Evolutionary conservation across 1,284 basidiomycete species (phyloP), one percentile per base, ranked within the genome.

Genomic region (Rhodotorula sp.): DNA sequence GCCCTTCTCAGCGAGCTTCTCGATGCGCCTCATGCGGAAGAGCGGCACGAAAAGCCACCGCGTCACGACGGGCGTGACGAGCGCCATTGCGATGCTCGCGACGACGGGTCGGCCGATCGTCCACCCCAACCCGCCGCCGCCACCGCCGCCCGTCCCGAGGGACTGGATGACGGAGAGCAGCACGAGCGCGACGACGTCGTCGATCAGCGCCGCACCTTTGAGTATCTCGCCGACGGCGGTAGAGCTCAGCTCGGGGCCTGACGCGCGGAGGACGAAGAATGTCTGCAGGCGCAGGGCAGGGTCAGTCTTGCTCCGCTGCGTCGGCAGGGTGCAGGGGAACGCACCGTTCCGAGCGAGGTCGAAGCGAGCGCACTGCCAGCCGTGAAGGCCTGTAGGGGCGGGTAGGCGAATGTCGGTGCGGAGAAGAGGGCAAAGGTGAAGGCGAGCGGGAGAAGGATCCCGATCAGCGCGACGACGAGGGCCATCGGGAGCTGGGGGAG

Each of bases 161-260:
- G 82, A 79, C 9, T 80, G 78, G 34, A 87, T 81, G 36, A 87
- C 81, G 36, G 84, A 82, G 17, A 84, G 82, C 44, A 88, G 82
- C 56, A 87, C 83, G 32, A 87, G 83, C 0, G 85, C 86, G 34
- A 86, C 79, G 17, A 87, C 83, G 76, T 87, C 86, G 78, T 87
- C 86, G 62, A 86, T 82, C 29, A 88, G 81, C 0, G 87, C 86
- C 0, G 86, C 86, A 48, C 82, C 83, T 32, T 85, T 81, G 25
- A 88, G 80, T 4, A 86, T 82, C 1, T 84, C 85, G 7, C 85
- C 86, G 1, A 87, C 81, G 34, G 83, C 80, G 1, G 85, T 85
- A 41, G 83, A 80, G 2, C 82, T 81, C 21, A 87, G 79, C 21
- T 82, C 80, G 27, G 80, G 37, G 13, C 44, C 58, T 21, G 58